Evolutionary conservation across 2,329 filamentous ascomycete species (phyloP).

Genomic region (Talaromyces funiculosus): DNA sequence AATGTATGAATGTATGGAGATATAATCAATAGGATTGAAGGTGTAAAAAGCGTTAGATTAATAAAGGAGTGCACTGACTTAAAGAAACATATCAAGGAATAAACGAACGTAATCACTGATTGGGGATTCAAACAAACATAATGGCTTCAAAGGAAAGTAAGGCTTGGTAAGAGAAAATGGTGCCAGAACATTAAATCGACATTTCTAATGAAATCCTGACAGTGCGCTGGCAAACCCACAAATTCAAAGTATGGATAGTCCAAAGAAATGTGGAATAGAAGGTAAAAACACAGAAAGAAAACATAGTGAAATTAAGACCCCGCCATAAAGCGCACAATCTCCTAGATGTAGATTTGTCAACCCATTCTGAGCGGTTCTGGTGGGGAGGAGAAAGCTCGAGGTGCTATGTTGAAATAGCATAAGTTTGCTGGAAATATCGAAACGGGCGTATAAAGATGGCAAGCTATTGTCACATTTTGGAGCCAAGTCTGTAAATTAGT

Average conservation of each 20-base stretch:
- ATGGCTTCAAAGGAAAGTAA: constrained; percentile 1
- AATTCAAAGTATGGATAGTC: constrained; percentile 3
- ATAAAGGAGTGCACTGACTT: constrained; percentile 1
- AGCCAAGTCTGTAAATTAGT: not conserved
- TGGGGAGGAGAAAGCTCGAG: not conserved
- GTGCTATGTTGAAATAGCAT: constrained; percentile 1
- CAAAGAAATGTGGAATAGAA: constrained; percentile 1
- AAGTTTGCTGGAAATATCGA: constrained; percentile 3
- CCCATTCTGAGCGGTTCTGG: not conserved
- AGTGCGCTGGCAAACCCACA: constrained; percentile 7
- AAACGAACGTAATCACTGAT: constrained; percentile 2
- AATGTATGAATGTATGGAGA: not conserved
- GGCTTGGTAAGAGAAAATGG: not conserved
- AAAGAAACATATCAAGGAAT: constrained; percentile 7
- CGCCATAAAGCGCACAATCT: not conserved
- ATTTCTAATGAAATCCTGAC: constrained; percentile 1
- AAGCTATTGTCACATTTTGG: constrained; percentile 7
- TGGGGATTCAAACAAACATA: not conserved
- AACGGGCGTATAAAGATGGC: constrained; percentile 1
- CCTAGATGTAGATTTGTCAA: not conserved
- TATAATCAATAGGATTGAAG: not conserved
- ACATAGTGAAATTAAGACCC: not conserved
- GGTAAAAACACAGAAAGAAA: not conserved
- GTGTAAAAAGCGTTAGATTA: not conserved
- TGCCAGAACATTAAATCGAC: constrained; percentile 5